Evolutionary conservation across 345 rosid genomes (phyloP).

Genomic region (Triadica sebifera): DNA sequence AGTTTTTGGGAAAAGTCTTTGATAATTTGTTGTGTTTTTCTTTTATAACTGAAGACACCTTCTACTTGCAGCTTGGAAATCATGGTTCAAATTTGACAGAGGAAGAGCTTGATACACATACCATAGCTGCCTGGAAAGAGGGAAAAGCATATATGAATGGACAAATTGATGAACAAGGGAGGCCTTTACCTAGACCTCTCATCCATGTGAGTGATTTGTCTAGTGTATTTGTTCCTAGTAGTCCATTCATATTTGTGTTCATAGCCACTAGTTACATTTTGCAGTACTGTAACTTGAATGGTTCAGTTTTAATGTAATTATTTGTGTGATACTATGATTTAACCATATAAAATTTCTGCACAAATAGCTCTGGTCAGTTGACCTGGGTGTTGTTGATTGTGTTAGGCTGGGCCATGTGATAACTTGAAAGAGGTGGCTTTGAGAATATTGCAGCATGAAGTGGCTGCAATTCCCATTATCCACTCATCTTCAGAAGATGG

Average conservation of each 20-base stretch:
- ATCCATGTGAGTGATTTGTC: slow-evolving; percentile 25
- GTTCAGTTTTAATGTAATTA: not conserved
- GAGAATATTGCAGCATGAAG: slow-evolving; percentile 32
- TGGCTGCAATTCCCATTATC: slow-evolving; percentile 29
- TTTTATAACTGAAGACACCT: not conserved
- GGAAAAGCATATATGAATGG: slow-evolving; percentile 31
- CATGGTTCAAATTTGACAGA: slow-evolving; percentile 36
- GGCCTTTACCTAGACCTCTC: slow-evolving; percentile 20
- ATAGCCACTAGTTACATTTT: not conserved
- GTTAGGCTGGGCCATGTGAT: slow-evolving; percentile 33
- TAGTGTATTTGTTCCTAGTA: not conserved
- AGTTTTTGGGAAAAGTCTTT: not conserved
- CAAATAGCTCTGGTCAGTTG: not conserved
- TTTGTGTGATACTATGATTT: not conserved
- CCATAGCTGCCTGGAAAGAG: slow-evolving; percentile 38
- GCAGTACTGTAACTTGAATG: not conserved
- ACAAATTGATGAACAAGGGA: slow-evolving; percentile 27
- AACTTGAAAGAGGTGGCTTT: slow-evolving; percentile 34
- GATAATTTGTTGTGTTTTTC: not conserved
- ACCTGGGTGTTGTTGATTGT: not conserved
- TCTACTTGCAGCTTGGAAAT: slow-evolving; percentile 29
- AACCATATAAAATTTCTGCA: no score
- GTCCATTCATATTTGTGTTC: not conserved
- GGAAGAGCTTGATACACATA: slow-evolving; percentile 36
- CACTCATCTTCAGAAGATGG: slow-evolving; percentile 33